These are phyloP conservation scores for Anaeramoeba flamelloides DNA, from an alignment of 78 protist species.

Conservation along the genomic window DNA sequence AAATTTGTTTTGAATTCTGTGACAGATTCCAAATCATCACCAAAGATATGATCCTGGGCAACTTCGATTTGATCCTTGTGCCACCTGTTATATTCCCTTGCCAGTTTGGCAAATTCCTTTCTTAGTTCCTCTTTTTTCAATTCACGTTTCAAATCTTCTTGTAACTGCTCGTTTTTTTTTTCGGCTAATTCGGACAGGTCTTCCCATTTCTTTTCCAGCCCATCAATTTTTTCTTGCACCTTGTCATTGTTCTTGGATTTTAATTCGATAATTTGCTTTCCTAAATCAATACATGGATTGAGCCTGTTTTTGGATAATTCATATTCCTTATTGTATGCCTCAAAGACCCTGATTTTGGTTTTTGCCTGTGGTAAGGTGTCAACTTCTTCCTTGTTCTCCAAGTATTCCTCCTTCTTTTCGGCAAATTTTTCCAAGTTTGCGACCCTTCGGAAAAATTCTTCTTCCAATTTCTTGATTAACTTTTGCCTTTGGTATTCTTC, in stretches of 20 bases:
- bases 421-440: not conserved
- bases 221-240: not conserved
- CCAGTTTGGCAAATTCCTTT: not conserved
- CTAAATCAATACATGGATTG: not conserved
- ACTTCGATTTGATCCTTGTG: not conserved
- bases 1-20: not conserved
- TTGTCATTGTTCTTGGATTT: not conserved
- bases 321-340: not conserved
- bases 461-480: not conserved
- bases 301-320: not conserved
- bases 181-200: not conserved
- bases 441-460: not conserved
- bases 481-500: not conserved
- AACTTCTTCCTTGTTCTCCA: not conserved
- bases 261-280: not conserved
- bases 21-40: not conserved
- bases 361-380: not conserved
- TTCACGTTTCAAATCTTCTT: not conserved
- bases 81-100: not conserved
- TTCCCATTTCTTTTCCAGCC: not conserved
- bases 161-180: not conserved
- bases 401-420: not conserved
- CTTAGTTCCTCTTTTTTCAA: not conserved
- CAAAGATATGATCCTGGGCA: not conserved
- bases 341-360: not conserved